phyloP scores from a whole-genome alignment of 169 alveolate genomes.

The Eimeria tenella region DNA sequence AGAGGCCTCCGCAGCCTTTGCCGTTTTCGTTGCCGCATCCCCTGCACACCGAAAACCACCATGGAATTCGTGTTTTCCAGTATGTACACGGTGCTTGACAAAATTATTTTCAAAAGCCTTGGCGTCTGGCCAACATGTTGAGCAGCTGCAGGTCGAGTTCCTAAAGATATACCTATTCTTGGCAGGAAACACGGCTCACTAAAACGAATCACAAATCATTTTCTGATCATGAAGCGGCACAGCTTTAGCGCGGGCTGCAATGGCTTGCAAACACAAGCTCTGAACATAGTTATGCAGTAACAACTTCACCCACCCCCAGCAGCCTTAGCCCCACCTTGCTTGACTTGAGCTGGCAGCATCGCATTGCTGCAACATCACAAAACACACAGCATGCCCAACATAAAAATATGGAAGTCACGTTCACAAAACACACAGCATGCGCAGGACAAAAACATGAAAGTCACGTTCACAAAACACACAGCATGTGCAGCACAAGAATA shows the following conservation, averaged over 20 bases:
- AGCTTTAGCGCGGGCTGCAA: neutral
- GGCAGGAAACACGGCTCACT: no score
- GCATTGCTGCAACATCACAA: constrained; percentile 17
- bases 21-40: neutral
- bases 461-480: neutral
- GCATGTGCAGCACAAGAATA: neutral
- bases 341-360: constrained; percentile 24
- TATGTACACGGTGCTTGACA: no score
- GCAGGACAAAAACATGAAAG: neutral
- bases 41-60: neutral
- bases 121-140: no score
- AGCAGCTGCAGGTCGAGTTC: no score
- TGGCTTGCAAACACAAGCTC: neutral
- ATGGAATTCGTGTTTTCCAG: no score
- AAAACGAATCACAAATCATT: no score
- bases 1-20: neutral
- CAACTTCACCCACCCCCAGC: constrained; percentile 24
- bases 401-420: neutral
- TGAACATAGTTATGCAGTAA: neutral
- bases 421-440: neutral
- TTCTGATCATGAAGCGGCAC: no score
- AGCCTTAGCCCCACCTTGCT: neutral
- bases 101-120: no score
- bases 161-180: no score
- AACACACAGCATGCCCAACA: neutral